Percentiles rank a stretch among this genome's conserved stretches.
These are phyloP conservation scores for Akebia trifoliata DNA, from an alignment of 164 flowering plant species.

Conservation along the genomic window DNA sequence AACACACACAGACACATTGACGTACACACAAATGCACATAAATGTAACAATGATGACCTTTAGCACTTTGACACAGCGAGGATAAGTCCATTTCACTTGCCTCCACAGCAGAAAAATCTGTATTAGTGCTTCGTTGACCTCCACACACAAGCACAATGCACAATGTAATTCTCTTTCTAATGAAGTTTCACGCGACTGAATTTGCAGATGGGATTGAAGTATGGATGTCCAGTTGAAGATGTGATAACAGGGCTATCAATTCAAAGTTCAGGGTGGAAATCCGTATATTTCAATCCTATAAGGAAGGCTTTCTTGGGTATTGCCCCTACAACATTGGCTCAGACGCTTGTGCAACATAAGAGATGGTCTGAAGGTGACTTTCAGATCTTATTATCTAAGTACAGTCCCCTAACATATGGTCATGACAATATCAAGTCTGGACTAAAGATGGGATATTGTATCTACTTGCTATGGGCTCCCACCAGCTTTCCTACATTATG, in stretches of 20 bases:
- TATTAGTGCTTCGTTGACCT: constrained; percentile 14
- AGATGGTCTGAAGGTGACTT: constrained; percentile 34
- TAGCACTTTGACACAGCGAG: too few relatives aligned
- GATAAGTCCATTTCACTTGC: too few relatives aligned
- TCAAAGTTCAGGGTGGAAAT: constrained; percentile 36
- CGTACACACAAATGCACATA: too few relatives aligned
- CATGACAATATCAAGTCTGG: constrained; percentile 17
- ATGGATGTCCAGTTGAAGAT: constrained; percentile 42
- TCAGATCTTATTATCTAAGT: constrained; percentile 23
- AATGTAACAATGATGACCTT: too few relatives aligned
- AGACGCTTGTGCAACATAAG: constrained; percentile 23
- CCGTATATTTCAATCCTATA: constrained; percentile 24
- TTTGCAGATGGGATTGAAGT: constrained; percentile 26
- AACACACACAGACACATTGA: too few relatives aligned
- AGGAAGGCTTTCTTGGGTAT: constrained; percentile 22
- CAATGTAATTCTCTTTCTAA: too few relatives aligned
- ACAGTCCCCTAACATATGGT: constrained; percentile 22
- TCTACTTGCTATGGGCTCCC: constrained; percentile 22
- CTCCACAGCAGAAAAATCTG: background rate
- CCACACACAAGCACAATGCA: background rate
- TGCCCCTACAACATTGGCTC: constrained; percentile 21
- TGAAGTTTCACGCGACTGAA: background rate
- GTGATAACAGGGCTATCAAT: constrained; percentile 35
- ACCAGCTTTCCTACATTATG: constrained; percentile 21
- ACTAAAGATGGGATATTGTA: constrained; percentile 25